Evolutionary conservation across 1,139 yeast genomes (phyloP), one percentile per base, ranked within the genome.

Genomic region (Sugiyamaella pinicola): DNA sequence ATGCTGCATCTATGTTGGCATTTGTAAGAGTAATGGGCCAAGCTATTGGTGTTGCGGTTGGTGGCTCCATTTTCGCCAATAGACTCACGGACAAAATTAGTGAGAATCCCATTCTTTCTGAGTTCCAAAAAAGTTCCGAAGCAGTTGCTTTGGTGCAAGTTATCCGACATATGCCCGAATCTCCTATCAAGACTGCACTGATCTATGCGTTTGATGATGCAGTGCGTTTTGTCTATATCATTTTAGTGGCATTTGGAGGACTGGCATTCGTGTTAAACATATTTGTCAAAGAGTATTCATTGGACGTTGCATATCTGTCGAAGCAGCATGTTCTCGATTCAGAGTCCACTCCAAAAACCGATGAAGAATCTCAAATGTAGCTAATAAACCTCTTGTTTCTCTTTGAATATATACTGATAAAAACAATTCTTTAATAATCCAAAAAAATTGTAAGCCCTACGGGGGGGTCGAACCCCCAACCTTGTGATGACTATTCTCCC

Each of bases 11-110:
- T 0, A 74, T 79, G 58, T 63, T 78, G 55, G 79, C 79, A 58
- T 81, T 82, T 60, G 62, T 71, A 29, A 74, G 82, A 57, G 70
- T 79, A 0, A 53, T 75, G 15, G 83, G 82, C 31, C 81, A 82
- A 17, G 75, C 82, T 1, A 55, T 81, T 34, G 80, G 82, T 10
- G 74, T 77, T n/a, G 73, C 76, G 8, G 59, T 81, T 17, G 77
- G 79, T 1, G 84, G 81, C 55, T 67, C 80, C 12, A 71, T 82
- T 19, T 78, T 78, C 58, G 68, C 74, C 17, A 63, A 65, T 17
- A 59, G 62, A 39, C 51, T 67, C 37, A 55, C 53, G 6, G 15
- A 47, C 18, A 50, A 59, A 10, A 45, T 61, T 15, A 31, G 47
- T 1, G 40, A 37, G 8, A 33, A 49, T 24, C 56, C 58, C 3